A percentile compares a stretch with the other conserved stretches of the same genome.
Evolutionary conservation across 768 basidiomycete genomes (phyloP).

Genomic region (Serendipita indica): DNA sequence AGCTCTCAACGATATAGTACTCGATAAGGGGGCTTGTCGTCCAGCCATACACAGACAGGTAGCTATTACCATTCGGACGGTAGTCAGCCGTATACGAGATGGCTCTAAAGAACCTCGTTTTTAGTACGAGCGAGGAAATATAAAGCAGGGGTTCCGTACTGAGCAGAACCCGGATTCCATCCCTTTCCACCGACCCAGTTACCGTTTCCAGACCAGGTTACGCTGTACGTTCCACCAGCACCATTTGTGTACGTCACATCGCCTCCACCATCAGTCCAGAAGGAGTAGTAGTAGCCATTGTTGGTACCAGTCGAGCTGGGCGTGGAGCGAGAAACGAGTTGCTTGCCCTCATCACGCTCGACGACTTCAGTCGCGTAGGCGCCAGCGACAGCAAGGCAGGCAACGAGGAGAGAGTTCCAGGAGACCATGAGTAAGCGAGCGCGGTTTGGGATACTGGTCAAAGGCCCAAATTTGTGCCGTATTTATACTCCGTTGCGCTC

Average conservation of each 20-base stretch:
- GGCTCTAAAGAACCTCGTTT: constrained; percentile 18
- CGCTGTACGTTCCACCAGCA: constrained; percentile 22
- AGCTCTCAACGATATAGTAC: constrained; percentile 34
- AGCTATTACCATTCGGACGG: constrained; percentile 28
- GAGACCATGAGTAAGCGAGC: no score
- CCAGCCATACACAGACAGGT: constrained; percentile 35
- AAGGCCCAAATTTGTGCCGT: no score
- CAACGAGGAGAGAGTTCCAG: not conserved
- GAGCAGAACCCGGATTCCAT: constrained; percentile 25
- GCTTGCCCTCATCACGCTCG: no score
- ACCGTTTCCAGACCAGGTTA: constrained; percentile 23
- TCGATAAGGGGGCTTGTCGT: constrained; percentile 32
- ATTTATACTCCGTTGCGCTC: no score
- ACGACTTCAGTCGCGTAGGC: constrained; percentile 2
- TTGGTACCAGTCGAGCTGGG: no score
- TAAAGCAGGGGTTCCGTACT: constrained; percentile 11
- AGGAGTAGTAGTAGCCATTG: constrained; percentile 28
- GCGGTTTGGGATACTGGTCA: no score
- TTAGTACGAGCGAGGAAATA: no score
- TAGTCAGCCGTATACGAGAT: constrained; percentile 28
- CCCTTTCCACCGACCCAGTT: constrained; percentile 29
- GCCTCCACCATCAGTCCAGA: constrained; percentile 24
- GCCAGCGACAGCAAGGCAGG: not conserved
- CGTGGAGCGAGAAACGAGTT: no score
- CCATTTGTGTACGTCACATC: constrained; percentile 23